Base-by-base conservation (phyloP, 129 eudicot species). In the Lactuca sativa region DNA sequence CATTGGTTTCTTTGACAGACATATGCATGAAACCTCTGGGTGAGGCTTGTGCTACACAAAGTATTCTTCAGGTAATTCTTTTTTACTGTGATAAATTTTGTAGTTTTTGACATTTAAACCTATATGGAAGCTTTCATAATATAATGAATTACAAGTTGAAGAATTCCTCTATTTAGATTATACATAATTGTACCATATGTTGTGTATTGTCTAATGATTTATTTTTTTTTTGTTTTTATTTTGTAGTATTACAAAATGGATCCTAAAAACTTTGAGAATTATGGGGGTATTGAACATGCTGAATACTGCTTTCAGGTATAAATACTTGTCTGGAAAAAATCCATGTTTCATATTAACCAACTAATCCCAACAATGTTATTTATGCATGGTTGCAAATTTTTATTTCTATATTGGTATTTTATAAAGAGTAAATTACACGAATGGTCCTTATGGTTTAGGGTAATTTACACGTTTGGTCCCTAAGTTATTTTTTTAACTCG, bases 11-110 rank as follows among this genome's bases (percentile, higher is more conserved):
- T 77, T 82, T 95, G 59, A 80, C 93, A 49, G 97, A 95, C 83
- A 95, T 95, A 71, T 95, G 99, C 84, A 66, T 89, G 92, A 95
- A 90, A 80, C 99, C 99, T 21, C 90, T 95, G 12, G 97, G 89
- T 34, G 83, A 82, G 75, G 99, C 87, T 83, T 95, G 99, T 81
- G 99, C 97, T 53, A 90, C 97, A 57, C 97, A 95, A 72, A 95
- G 96, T 77, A 79, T 90, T 78, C 93, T 95, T 53, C 99, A 95
- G 96, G 99, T 90, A 83, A 53, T 16, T 31, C 43, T 30, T 57
- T 63, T 9, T 5, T 67, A 47, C 32, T 31, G 51, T 73, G 49
- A 3, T 15, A 53, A 44, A 59, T 52, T 59, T 36, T 71, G 14
- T 64, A 59, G 66, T 4, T 47, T 61, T 63, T 62, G 9, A 51